Conservation (phyloP, 257 asterid genomes). For the Solanum pimpinellifolium region DNA sequence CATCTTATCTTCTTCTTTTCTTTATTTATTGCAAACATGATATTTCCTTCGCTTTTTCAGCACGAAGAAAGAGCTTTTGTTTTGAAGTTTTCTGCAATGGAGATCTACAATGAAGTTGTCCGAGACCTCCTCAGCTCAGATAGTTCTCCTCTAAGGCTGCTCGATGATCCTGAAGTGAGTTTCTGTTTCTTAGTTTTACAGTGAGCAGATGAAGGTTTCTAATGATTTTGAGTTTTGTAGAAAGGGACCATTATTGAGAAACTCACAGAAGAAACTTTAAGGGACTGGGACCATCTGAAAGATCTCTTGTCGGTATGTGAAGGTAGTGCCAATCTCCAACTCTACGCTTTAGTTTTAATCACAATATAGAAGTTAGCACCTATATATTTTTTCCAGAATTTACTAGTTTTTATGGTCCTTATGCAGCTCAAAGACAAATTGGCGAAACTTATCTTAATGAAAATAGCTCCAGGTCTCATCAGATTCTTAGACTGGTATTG, state of each 20-base stretch:
- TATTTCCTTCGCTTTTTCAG: slow-evolving; percentile 20
- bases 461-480: slow-evolving; percentile 97
- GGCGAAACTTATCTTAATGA: slow-evolving; percentile 94
- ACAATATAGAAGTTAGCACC: neutral
- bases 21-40: neutral
- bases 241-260: slow-evolving; percentile 88
- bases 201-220: slow-evolving; percentile 5
- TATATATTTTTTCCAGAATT: neutral
- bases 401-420: slow-evolving; percentile 1
- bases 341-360: neutral
- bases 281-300: slow-evolving; percentile 89
- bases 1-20: neutral
- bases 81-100: slow-evolving; percentile 90
- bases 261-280: slow-evolving; percentile 87
- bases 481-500: slow-evolving; percentile 91
- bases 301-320: slow-evolving; percentile 81
- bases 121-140: slow-evolving; percentile 90
- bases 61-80: slow-evolving; percentile 93
- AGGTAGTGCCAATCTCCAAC: slow-evolving; percentile 31
- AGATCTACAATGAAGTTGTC: slow-evolving; percentile 93
- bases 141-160: slow-evolving; percentile 67
- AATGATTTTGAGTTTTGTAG: slow-evolving; percentile 26
- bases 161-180: slow-evolving; percentile 99
- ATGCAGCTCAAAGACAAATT: slow-evolving; percentile 74
- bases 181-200: slow-evolving; percentile 1